A percentile compares a stretch with the other conserved stretches of the same genome.
Conservation (phyloP, 2,329 filamentous ascomycete genomes). For the Mollisia scopiformis region DNA sequence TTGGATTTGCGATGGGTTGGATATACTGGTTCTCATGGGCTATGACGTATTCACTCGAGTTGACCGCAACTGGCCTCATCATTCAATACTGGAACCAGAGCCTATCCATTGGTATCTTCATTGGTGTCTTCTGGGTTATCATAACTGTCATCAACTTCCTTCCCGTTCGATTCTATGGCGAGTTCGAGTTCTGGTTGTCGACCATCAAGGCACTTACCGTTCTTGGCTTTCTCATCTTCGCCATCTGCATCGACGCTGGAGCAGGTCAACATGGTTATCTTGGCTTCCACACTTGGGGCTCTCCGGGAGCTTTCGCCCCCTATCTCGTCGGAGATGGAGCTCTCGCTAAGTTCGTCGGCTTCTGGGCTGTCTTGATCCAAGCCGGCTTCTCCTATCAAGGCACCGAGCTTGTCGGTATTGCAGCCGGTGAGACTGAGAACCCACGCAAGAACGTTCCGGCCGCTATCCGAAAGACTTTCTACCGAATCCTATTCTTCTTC, state of each 20-base stretch:
- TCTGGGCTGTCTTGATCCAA: constrained; percentile 70
- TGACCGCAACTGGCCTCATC: constrained; percentile 73
- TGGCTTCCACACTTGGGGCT: constrained; percentile 72
- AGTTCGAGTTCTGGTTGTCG: constrained; percentile 79
- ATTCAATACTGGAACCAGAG: constrained; percentile 69
- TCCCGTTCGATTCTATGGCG: constrained; percentile 73
- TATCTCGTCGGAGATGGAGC: constrained; percentile 51
- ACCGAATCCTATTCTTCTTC: constrained; percentile 73
- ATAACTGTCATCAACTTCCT: constrained; percentile 73
- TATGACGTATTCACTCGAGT: constrained; percentile 72
- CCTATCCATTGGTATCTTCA: constrained; percentile 72
- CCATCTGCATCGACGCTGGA: constrained; percentile 74
- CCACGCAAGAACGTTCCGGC: constrained; percentile 72
- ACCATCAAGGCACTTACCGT: constrained; percentile 78
- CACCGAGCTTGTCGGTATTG: constrained; percentile 75
- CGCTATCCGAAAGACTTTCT: constrained; percentile 76
- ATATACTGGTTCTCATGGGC: constrained; percentile 83
- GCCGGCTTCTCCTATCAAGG: constrained; percentile 75
- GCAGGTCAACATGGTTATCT: constrained; percentile 71
- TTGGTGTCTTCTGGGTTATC: constrained; percentile 72
- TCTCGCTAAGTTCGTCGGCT: constrained; percentile 66
- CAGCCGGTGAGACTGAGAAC: constrained; percentile 76
- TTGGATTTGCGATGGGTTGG: constrained; percentile 81
- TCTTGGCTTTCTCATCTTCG: constrained; percentile 75
- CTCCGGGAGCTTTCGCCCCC: constrained; percentile 69